Percentiles rank a stretch among this genome's conserved stretches.
Conservation (phyloP, 129 eudicot genomes). For the Helichrysum umbraculigerum region DNA sequence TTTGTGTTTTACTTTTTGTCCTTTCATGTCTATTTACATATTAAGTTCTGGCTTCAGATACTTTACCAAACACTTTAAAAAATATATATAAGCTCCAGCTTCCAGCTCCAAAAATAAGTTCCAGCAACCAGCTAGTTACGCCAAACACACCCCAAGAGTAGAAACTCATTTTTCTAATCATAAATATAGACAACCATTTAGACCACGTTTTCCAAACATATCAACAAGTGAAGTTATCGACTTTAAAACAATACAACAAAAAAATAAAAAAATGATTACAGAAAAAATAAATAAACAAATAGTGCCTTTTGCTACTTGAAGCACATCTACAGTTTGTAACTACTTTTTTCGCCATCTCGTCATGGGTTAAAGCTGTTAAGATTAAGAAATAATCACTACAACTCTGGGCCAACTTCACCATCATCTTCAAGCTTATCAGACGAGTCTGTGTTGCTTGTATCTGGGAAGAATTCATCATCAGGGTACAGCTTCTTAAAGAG, state of each 20-base stretch:
- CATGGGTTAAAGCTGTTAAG: neutral
- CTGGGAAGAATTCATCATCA: slow-evolving; percentile 66
- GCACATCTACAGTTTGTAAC: slow-evolving; percentile 8
- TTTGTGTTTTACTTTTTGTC: no score
- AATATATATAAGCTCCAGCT: no score
- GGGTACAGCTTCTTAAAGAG: slow-evolving; percentile 67
- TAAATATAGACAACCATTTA: neutral
- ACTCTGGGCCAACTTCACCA: slow-evolving; percentile 37
- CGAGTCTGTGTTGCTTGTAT: slow-evolving; percentile 36
- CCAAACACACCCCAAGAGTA: no score
- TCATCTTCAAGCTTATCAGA: slow-evolving; percentile 50
- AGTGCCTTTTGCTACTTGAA: slow-evolving; percentile 13
- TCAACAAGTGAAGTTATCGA: neutral
- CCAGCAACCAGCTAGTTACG: no score
- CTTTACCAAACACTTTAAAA: no score
- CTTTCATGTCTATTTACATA: no score
- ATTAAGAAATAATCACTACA: slow-evolving; percentile 8
- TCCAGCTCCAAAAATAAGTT: no score
- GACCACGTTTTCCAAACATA: slow-evolving; percentile 15
- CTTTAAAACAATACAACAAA: slow-evolving; percentile 23
- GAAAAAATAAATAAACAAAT: neutral
- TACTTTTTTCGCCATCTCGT: neutral
- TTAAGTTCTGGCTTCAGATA: no score
- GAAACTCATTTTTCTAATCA: neutral
- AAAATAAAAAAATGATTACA: slow-evolving; percentile 1